Percentiles rank a stretch among this genome's conserved stretches.
These are phyloP conservation scores for Amanita exitialis DNA, from an alignment of 768 basidiomycete genomes.

Conservation along the genomic window DNA sequence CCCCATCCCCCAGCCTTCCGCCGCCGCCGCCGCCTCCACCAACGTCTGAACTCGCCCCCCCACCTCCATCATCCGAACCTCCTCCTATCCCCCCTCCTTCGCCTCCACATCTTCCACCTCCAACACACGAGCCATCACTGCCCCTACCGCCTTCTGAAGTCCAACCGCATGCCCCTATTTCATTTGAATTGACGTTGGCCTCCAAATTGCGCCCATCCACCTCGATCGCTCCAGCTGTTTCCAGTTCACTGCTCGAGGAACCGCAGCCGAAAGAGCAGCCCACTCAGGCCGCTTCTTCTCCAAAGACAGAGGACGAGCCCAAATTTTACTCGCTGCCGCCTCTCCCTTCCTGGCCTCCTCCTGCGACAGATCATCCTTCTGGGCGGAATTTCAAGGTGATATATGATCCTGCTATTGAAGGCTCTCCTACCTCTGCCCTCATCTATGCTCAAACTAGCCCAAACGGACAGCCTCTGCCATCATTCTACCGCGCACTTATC, in stretches of 20 bases:
- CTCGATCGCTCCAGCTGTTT: conserved; percentile 8
- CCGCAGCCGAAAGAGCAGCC: conserved; percentile 12
- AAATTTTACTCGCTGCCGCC: conserved; percentile 20
- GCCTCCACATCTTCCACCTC: conserved; percentile 20
- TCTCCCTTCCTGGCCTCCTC: conserved; percentile 51
- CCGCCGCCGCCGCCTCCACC: conserved; percentile 24
- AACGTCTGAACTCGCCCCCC: conserved; percentile 24
- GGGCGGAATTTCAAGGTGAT: conserved; percentile 46
- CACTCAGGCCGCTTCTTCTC: conserved; percentile 3
- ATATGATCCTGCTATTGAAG: conserved; percentile 49
- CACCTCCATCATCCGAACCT: conserved; percentile 14
- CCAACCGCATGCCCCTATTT: conserved; percentile 15
- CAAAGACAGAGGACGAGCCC: conserved; percentile 12
- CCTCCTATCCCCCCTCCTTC: conserved; percentile 12
- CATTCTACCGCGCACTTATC: conserved; percentile 27
- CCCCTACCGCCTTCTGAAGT: conserved; percentile 28
- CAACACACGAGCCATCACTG: conserved; percentile 22
- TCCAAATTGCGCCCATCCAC: not conserved
- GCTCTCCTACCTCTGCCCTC: conserved; percentile 13
- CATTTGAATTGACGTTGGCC: conserved; percentile 1
- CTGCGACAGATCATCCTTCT: conserved; percentile 35
- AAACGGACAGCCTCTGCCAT: conserved; percentile 8
- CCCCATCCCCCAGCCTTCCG: conserved; percentile 15
- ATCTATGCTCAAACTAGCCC: conserved; percentile 11
- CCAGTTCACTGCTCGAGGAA: conserved; percentile 15